Percentiles rank a stretch among this genome's conserved stretches.
phyloP scores from a whole-genome alignment of 148 eudicot genomes.

The Chenopodium suecicum region DNA sequence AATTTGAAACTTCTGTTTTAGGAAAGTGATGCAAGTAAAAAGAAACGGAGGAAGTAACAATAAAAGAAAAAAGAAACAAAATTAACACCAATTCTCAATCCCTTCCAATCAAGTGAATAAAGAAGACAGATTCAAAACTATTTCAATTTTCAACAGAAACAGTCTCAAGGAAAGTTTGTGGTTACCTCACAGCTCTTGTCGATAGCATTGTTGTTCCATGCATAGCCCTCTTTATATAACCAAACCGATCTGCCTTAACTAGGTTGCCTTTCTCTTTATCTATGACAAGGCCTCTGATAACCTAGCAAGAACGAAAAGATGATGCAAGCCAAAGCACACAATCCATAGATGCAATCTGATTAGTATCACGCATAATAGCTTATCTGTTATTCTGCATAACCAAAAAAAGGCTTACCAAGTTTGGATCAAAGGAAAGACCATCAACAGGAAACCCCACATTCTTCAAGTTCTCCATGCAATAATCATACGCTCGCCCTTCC shows the following conservation, averaged over 20 bases:
- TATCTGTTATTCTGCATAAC: background rate
- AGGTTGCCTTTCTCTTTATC: slow-evolving; percentile 96
- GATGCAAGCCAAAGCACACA: slow-evolving; percentile 13
- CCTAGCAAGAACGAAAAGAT: slow-evolving; percentile 45
- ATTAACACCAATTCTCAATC: background rate
- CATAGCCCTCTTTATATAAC: slow-evolving; percentile 97
- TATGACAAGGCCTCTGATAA: slow-evolving; percentile 95
- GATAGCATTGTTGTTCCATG: slow-evolving; percentile 94
- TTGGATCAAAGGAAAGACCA: slow-evolving; percentile 95
- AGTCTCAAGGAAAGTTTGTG: slow-evolving; percentile 13
- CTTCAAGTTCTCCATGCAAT: slow-evolving; percentile 84
- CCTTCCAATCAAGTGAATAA: background rate
- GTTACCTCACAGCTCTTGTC: slow-evolving; percentile 81
- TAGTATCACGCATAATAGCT: background rate
- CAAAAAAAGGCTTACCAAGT: slow-evolving; percentile 51
- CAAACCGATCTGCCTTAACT: slow-evolving; percentile 96
- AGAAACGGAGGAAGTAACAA: too few relatives aligned
- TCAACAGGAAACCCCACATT: slow-evolving; percentile 92
- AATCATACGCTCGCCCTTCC: slow-evolving; percentile 99
- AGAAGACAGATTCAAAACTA: background rate
- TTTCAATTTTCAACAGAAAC: background rate
- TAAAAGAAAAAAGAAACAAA: background rate
- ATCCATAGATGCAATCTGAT: background rate
- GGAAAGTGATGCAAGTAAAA: too few relatives aligned
- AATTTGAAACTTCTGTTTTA: too few relatives aligned